Evolutionary conservation across 2,329 filamentous ascomycete genomes (phyloP).

Genomic region (Elsinoe arachidis): DNA sequence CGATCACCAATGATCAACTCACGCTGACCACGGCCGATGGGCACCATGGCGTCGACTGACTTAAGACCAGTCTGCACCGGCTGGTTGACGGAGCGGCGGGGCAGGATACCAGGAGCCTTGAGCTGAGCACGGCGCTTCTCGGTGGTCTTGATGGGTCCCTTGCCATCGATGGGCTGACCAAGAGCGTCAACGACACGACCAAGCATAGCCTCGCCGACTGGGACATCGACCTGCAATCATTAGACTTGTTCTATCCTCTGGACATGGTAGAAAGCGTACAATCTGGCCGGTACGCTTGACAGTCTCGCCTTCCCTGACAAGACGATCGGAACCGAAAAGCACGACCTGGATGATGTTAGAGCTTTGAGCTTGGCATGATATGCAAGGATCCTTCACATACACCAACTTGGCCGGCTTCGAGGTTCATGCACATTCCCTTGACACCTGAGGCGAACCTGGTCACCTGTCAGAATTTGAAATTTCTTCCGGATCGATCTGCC

Average conservation of each 20-base stretch:
- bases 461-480: background rate
- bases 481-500: constrained; percentile 33
- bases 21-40: constrained; percentile 99
- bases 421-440: constrained; percentile 99
- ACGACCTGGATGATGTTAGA: constrained; percentile 47
- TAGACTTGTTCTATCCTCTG: background rate
- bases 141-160: constrained; percentile 89
- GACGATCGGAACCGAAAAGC: constrained; percentile 99
- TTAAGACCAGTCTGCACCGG: constrained; percentile 99
- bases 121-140: constrained; percentile 94
- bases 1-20: constrained; percentile 99
- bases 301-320: constrained; percentile 98
- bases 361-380: background rate
- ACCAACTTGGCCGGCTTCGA: constrained; percentile 99
- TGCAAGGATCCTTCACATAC: constrained; percentile 27
- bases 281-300: constrained; percentile 99
- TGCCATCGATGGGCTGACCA: constrained; percentile 98
- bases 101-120: constrained; percentile 97
- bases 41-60: constrained; percentile 99
- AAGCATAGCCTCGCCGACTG: constrained; percentile 84
- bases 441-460: constrained; percentile 94
- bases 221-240: constrained; percentile 72
- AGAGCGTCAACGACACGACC: constrained; percentile 98
- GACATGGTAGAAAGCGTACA: constrained; percentile 52
- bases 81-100: constrained; percentile 93